phyloP scores from a whole-genome alignment of 2,329 filamentous ascomycete genomes.

The Trichoderma atrobrunneum region DNA sequence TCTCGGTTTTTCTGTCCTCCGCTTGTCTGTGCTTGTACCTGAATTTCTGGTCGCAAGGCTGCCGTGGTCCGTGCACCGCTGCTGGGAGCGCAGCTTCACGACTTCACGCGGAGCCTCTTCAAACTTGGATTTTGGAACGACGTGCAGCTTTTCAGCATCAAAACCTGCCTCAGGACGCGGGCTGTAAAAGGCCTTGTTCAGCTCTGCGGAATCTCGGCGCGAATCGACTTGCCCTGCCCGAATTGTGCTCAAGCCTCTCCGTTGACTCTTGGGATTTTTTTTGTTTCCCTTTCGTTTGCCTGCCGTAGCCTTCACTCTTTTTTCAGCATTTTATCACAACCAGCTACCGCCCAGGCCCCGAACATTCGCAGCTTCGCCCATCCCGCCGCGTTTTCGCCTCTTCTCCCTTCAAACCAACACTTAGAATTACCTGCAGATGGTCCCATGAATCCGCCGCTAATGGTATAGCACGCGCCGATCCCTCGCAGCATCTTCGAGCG shows the following conservation, averaged over 20 bases:
- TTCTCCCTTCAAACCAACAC: not conserved
- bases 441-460: slow-evolving; percentile 28
- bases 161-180: not conserved
- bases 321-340: slow-evolving; percentile 4
- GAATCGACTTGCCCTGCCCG: not conserved
- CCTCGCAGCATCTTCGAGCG: slow-evolving; percentile 24
- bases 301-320: slow-evolving; percentile 8
- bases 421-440: not conserved
- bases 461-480: slow-evolving; percentile 31
- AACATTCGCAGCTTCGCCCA: not conserved
- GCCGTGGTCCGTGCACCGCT: slow-evolving; percentile 17
- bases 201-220: not conserved
- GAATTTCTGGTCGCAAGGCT: slow-evolving; percentile 9
- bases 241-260: not conserved
- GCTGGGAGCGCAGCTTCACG: slow-evolving; percentile 17
- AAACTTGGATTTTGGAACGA: not conserved
- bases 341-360: not conserved
- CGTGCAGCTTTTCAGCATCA: slow-evolving; percentile 4
- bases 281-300: slow-evolving; percentile 8
- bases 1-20: too few relatives aligned
- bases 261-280: not conserved
- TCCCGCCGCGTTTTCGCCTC: not conserved
- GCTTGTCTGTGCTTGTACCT: not conserved
- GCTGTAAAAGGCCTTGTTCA: not conserved
- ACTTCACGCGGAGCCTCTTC: slow-evolving; percentile 17